A percentile compares a stretch with the other conserved stretches of the same genome.
These are phyloP conservation scores for Venturia oleaginea DNA, from an alignment of 2,329 filamentous ascomycete genomes.

Conservation along the genomic window DNA sequence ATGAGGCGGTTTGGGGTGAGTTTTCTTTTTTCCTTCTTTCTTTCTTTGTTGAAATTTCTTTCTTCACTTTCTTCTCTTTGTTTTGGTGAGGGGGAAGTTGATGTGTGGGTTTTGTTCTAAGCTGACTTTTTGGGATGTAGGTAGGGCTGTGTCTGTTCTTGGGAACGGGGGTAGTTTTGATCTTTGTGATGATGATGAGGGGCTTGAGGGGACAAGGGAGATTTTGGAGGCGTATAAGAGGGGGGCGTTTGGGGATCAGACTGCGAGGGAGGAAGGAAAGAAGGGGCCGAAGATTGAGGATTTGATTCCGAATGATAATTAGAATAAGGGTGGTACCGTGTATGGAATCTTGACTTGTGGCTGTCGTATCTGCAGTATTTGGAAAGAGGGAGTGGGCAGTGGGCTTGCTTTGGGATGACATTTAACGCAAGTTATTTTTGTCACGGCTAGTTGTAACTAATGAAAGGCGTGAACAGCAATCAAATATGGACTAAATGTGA, in stretches of 20 bases:
- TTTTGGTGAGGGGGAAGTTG: not conserved
- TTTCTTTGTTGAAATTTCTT: not conserved
- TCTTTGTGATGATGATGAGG: slow-evolving; percentile 5
- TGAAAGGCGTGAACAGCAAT: no score
- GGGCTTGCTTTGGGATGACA: no score
- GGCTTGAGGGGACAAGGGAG: not conserved
- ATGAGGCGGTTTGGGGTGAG: slow-evolving; percentile 3
- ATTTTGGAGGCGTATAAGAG: not conserved
- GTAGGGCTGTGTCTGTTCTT: not conserved
- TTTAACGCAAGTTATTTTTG: no score
- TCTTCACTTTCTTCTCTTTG: no score
- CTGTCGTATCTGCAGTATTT: no score
- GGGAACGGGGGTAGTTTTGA: not conserved
- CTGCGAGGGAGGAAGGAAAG: not conserved
- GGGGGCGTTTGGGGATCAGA: not conserved
- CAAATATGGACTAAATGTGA: no score
- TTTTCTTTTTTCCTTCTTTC: not conserved
- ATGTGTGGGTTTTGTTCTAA: not conserved
- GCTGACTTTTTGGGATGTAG: not conserved
- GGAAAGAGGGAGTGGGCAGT: no score
- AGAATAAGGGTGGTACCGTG: not conserved
- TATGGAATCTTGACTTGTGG: not conserved
- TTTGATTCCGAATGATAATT: not conserved
- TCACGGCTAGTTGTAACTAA: no score
- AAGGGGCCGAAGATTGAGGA: not conserved